phyloP scores from a whole-genome alignment of 331 rosid genomes.

The Acacia concinna region DNA sequence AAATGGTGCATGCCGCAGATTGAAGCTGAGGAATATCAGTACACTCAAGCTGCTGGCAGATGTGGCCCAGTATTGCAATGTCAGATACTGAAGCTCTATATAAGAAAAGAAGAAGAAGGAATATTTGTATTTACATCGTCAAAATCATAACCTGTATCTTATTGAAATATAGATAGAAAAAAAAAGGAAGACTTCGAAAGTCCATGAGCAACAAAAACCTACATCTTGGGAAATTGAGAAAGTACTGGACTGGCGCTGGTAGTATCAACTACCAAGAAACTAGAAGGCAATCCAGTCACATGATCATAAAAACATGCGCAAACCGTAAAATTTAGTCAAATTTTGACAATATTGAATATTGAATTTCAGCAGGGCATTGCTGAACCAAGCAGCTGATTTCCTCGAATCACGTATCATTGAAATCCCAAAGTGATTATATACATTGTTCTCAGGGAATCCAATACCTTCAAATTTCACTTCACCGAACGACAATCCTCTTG shows the following conservation, averaged over 20 bases:
- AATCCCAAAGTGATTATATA: neutral
- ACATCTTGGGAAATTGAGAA: neutral
- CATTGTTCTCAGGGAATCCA: neutral
- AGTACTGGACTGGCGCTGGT: neutral
- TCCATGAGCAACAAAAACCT: neutral
- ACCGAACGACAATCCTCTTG: slow-evolving; percentile 50
- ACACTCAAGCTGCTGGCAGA: slow-evolving; percentile 70
- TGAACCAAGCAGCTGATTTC: neutral
- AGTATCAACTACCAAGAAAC: neutral
- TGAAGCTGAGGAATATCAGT: slow-evolving; percentile 52
- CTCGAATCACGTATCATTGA: neutral
- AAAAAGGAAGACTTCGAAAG: neutral
- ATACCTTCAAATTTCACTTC: slow-evolving; percentile 60
- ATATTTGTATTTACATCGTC: neutral
- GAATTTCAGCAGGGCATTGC: neutral
- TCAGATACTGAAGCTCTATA: slow-evolving; percentile 71
- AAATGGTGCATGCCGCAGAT: slow-evolving; percentile 30
- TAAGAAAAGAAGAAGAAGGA: slow-evolving; percentile 8
- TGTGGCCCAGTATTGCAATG: slow-evolving; percentile 82
- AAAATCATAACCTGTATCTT: neutral
- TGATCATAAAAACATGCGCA: neutral
- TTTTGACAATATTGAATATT: neutral
- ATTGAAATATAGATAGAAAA: neutral
- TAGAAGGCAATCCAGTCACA: neutral
- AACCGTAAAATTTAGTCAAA: neutral